Evolutionary conservation across 208 protist genomes (phyloP).

Genomic region (Wallacemonas collosoma): DNA sequence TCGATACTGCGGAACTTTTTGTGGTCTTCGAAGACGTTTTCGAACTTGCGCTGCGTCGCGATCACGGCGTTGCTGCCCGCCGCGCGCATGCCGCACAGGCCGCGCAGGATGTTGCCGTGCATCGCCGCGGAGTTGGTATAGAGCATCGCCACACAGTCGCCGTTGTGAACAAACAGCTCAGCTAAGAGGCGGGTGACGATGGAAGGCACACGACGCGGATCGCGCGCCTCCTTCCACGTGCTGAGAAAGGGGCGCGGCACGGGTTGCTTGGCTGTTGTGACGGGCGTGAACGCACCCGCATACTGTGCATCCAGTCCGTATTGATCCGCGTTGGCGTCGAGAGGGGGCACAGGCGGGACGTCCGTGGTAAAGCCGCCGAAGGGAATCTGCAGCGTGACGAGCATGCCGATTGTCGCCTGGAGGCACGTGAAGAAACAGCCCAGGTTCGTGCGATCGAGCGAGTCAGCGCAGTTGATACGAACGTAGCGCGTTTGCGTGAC

Average conservation of each 20-base stretch:
- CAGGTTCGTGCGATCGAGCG: slow-evolving; percentile 94
- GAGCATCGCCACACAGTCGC: slow-evolving; percentile 88
- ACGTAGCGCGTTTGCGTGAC: slow-evolving; percentile 80
- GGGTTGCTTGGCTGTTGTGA: slow-evolving; percentile 39
- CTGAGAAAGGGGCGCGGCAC: slow-evolving; percentile 62
- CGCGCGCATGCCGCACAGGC: slow-evolving; percentile 63
- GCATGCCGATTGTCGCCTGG: slow-evolving; percentile 81
- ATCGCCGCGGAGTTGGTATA: slow-evolving; percentile 95
- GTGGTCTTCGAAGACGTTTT: slow-evolving; percentile 87
- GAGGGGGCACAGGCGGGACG: slow-evolving; percentile 44
- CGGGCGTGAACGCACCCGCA: slow-evolving; percentile 37
- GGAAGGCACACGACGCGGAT: slow-evolving; percentile 51
- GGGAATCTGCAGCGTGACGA: slow-evolving; percentile 59
- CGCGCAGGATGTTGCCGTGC: slow-evolving; percentile 89
- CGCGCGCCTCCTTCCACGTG: slow-evolving; percentile 72
- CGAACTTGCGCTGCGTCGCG: slow-evolving; percentile 74
- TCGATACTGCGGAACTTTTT: slow-evolving; percentile 82
- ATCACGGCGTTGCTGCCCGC: slow-evolving; percentile 84
- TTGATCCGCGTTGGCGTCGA: slow-evolving; percentile 49
- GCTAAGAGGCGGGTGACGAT: slow-evolving; percentile 56
- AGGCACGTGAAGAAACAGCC: slow-evolving; percentile 91
- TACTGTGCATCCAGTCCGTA: slow-evolving; percentile 29
- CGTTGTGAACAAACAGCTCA: slow-evolving; percentile 83
- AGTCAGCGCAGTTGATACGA: slow-evolving; percentile 94
- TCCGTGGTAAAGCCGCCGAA: slow-evolving; percentile 50